These are phyloP conservation scores for Ascomycota sp. DNA, from an alignment of 2,329 filamentous ascomycete species.

Conservation along the genomic window DNA sequence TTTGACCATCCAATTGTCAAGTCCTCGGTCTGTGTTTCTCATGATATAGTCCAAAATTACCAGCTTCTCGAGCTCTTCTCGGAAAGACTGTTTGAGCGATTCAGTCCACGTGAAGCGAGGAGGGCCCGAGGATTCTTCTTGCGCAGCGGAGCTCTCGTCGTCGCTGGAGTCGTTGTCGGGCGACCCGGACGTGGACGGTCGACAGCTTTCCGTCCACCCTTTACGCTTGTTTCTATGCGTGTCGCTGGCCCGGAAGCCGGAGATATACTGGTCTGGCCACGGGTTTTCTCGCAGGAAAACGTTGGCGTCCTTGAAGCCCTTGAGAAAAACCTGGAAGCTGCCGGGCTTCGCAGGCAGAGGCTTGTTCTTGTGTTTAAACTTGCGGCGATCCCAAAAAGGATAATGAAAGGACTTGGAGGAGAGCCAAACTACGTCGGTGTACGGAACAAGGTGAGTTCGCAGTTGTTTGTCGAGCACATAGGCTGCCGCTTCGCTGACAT, in stretches of 20 bases:
- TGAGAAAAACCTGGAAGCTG: slow-evolving; percentile 93
- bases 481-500: slow-evolving; percentile 91
- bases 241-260: slow-evolving; percentile 48
- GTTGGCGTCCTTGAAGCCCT: slow-evolving; percentile 93
- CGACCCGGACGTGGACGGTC: slow-evolving; percentile 31
- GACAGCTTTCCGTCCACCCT: slow-evolving; percentile 65
- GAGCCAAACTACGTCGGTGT: slow-evolving; percentile 83
- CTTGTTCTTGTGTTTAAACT: slow-evolving; percentile 73
- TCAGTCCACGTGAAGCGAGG: slow-evolving; percentile 72
- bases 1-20: slow-evolving; percentile 99
- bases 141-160: slow-evolving; percentile 25
- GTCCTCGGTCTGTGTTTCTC: slow-evolving; percentile 88
- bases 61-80: slow-evolving; percentile 88
- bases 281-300: slow-evolving; percentile 87
- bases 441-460: slow-evolving; percentile 80
- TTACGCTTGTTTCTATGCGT: slow-evolving; percentile 47
- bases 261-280: slow-evolving; percentile 78
- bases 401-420: slow-evolving; percentile 97
- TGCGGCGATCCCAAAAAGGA: slow-evolving; percentile 87
- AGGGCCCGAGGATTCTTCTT: slow-evolving; percentile 27
- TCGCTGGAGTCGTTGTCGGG: slow-evolving; percentile 43
- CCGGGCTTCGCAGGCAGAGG: slow-evolving; percentile 74
- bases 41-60: slow-evolving; percentile 98
- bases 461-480: slow-evolving; percentile 86
- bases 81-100: slow-evolving; percentile 68